Evolutionary conservation across 805 yeast species (phyloP).

Genomic region (Starmerella vitae): DNA sequence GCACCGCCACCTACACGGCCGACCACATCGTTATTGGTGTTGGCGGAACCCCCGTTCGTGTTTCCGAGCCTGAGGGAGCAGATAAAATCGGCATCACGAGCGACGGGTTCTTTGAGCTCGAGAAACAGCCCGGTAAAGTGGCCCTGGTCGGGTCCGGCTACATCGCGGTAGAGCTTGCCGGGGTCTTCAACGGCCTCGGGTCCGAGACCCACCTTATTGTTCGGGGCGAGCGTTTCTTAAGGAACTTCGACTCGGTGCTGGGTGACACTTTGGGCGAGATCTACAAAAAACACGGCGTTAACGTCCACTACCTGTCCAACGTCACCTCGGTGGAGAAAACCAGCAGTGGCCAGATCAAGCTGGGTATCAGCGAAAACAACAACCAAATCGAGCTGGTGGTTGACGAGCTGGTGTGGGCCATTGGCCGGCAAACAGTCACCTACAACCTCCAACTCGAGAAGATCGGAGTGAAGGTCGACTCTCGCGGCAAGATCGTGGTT

Average conservation of each 20-base stretch:
- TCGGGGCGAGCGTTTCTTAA: conserved; percentile 80
- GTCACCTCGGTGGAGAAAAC: conserved; percentile 35
- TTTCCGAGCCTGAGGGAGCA: conserved; percentile 61
- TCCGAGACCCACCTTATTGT: conserved; percentile 75
- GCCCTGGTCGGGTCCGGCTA: conserved; percentile 97
- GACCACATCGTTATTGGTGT: conserved; percentile 80
- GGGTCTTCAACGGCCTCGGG: conserved; percentile 82
- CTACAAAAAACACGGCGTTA: conserved; percentile 68
- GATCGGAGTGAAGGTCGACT: conserved; percentile 54
- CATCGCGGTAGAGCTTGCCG: conserved; percentile 91
- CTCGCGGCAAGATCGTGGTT: conserved; percentile 50
- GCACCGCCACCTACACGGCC: conserved; percentile 50
- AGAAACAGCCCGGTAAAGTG: conserved; percentile 74
- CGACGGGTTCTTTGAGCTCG: conserved; percentile 79
- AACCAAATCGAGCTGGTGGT: conserved; percentile 41
- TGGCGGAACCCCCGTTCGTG: conserved; percentile 75
- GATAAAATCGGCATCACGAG: conserved; percentile 66
- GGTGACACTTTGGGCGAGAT: conserved; percentile 67
- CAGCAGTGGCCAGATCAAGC: conserved; percentile 28
- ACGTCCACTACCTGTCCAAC: conserved; percentile 53
- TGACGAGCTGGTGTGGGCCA: conserved; percentile 81
- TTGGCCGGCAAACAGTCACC: conserved; percentile 72
- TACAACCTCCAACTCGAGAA: conserved; percentile 59
- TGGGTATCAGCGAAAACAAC: conserved; percentile 17
- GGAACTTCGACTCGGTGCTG: conserved; percentile 74